A percentile compares a stretch with the other conserved stretches of the same genome.
phyloP scores from a whole-genome alignment of 2,329 filamentous ascomycete species.

The Nannizzia gypsea region DNA sequence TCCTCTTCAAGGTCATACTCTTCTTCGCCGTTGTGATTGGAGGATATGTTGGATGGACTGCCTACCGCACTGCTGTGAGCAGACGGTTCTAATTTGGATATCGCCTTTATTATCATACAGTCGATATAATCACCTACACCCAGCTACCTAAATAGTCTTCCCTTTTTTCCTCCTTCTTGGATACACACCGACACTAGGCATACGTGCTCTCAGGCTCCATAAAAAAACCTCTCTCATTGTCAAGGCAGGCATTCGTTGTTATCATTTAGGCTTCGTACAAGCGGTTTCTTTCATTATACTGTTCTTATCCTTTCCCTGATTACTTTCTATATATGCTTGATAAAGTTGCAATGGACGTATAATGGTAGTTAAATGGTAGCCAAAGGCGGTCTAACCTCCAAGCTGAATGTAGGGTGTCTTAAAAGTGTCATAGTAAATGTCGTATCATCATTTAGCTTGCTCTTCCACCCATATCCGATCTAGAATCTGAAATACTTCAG shows the following conservation, averaged over 20 bases:
- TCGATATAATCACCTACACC: background rate
- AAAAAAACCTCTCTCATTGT: background rate
- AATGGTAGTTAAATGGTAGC: background rate
- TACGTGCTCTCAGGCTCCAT: background rate
- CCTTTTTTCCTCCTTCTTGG: background rate
- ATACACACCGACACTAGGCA: background rate
- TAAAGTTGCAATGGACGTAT: background rate
- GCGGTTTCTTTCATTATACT: background rate
- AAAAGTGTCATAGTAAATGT: no score
- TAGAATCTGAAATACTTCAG: slow-evolving; percentile 81
- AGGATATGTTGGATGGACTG: slow-evolving; percentile 74
- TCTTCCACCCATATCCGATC: slow-evolving; percentile 66
- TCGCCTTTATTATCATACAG: background rate
- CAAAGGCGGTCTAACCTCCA: background rate
- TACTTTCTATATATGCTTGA: background rate
- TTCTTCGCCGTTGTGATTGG: slow-evolving; percentile 60
- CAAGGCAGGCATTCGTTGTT: slow-evolving; percentile 1
- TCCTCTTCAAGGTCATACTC: slow-evolving; percentile 70
- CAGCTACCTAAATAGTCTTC: no score
- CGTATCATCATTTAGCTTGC: slow-evolving; percentile 20
- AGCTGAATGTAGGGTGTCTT: background rate
- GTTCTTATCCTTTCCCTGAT: background rate
- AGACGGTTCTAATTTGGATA: slow-evolving; percentile 17
- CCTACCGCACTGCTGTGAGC: slow-evolving; percentile 56
- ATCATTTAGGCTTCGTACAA: background rate